Conservation (phyloP, 106 monocot genomes). For the Triglochin maritima region DNA sequence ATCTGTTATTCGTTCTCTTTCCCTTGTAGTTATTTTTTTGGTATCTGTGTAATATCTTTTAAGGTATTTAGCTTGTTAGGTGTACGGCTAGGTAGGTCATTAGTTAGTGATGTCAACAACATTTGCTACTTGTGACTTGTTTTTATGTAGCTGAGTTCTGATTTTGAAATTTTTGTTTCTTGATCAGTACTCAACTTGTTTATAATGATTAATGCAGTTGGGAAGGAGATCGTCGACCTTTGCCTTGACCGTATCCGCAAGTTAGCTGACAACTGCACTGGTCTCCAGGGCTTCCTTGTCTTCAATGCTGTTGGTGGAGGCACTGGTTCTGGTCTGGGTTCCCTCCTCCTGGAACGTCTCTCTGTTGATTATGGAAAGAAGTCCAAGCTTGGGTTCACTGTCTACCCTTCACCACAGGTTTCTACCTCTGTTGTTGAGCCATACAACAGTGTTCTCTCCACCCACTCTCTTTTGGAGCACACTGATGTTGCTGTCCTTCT, state of each 20-base stretch:
- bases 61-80: too few species aligned
- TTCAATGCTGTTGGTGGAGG: constrained; percentile 14
- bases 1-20: too few species aligned
- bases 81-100: too few species aligned
- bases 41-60: too few species aligned
- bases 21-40: too few species aligned
- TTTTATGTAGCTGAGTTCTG: too few species aligned
- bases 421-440: constrained; percentile 16
- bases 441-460: constrained; percentile 14
- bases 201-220: constrained; percentile 3
- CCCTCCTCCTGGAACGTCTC: constrained; percentile 7
- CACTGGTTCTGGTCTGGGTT: constrained; percentile 11
- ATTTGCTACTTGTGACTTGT: too few species aligned
- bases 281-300: constrained; percentile 12
- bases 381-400: constrained; percentile 14
- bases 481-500: constrained; percentile 10
- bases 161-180: too few species aligned
- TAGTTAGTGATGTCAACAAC: too few species aligned
- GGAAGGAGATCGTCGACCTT: constrained; percentile 11
- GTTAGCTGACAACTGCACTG: constrained; percentile 13
- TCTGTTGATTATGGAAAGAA: constrained; percentile 17
- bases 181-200: neutral
- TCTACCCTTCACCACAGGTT: constrained; percentile 5
- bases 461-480: constrained; percentile 12
- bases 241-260: constrained; percentile 11